Evolutionary conservation across 306 rosid genomes (phyloP), one percentile per base, ranked within the genome.

Genomic region (Rosa chinensis): DNA sequence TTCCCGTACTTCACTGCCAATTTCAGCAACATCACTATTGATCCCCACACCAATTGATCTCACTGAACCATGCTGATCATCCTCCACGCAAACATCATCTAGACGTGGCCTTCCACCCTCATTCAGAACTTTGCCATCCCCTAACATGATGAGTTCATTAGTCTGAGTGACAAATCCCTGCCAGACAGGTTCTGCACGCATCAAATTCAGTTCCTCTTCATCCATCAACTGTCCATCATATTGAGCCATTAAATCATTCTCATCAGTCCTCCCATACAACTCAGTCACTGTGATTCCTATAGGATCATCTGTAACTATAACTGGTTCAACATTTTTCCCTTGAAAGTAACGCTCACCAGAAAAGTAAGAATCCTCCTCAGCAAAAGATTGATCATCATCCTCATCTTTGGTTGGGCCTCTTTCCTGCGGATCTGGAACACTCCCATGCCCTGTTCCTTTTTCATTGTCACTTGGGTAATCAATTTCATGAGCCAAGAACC

Each of bases 381-480:
- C 96, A 82, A 91, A 91, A 85, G 97, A 96, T 81, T 93, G 99
- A 86, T 90, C 98, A 80, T 91, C 98, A 61, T 93, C 99, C 78
- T 93, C 99, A 68, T 92, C 94, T 89, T 93, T 93, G 83, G 88
- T 79, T 39, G 90, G 89, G 76, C 88, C 89, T 85, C 91, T 89
- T 78, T 89, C 97, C 75, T 87, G 98, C 25, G 82, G 88, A 88
- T 96, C 98, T 49, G 93, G 96, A 78, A 87, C 93, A 79, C 91
- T 93, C 79, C 94, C 96, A 86, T 89, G 94, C 78, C 89, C 96
- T 17, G 96, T 89, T 53, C 94, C 98, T 82, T 96, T 96, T 77
- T 96, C 98, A 75, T 96, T 96, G 83, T 96, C 99, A 79, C 99
- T 96, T 53, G 98, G 99, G 86, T 96, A 96, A 85, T 96, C 99